Evolutionary conservation across 2,329 filamentous ascomycete genomes (phyloP), one percentile per base, ranked within the genome.

Genomic region (Cercospora zeina): DNA sequence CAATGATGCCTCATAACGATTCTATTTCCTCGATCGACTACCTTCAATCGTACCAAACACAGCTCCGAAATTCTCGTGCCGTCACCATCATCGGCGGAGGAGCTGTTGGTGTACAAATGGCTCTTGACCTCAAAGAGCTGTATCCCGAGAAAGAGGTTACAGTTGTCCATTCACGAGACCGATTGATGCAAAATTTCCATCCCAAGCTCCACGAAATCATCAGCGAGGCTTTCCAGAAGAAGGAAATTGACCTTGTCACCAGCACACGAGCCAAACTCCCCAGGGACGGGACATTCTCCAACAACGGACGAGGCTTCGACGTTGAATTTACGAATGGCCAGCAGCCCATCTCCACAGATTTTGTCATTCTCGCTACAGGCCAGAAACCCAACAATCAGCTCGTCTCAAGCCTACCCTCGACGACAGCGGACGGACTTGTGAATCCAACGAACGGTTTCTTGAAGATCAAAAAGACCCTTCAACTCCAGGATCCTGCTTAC

Each of bases 91-190:
- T 73, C 10, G 86, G 85, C 1, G 85, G 84, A 0, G 85, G 85
- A 2, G 84, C 86, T 0, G 85, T 85, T 0, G 86, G 86, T 1
- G 82, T 88, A 0, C 83, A 88, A 72, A 73, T 87, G 34, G 85
- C 84, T 0, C 80, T 83, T 0, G 85, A 88, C 68, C 81, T 83
- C 9, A 86, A 86, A 71, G 77, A 77, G 4, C 70, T 76, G 9
- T 85, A 84, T 65, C 83, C 84, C 0, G 77, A 81, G 6, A 88
- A 88, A 72, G 72, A 75, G 0, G 81, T 88, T 9, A 79, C 79
- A 0, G 70, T 88, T 6, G 77, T 88, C 0, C 85, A 88, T 70
- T 87, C 86, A 1, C 76, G 85, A 14, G 70, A 74, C 1, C 76
- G 75, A 0, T 71, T 87, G 1, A 80, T 88, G 80, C 78, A 81